Evolutionary conservation across 2,329 filamentous ascomycete genomes (phyloP), one percentile per base, ranked within the genome.

Genomic region (Fusarium sp.): DNA sequence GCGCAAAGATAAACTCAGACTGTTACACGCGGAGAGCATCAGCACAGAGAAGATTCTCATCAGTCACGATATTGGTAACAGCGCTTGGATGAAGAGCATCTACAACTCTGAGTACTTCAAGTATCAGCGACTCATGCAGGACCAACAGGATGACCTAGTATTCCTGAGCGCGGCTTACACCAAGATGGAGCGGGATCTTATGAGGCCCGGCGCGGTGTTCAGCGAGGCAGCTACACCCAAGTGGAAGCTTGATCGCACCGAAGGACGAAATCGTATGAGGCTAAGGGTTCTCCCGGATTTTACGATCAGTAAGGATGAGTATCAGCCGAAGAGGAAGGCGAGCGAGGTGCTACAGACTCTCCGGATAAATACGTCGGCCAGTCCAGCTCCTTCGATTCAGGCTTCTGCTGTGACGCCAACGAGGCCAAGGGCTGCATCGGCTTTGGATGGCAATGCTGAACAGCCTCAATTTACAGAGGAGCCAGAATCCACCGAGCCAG

Each of bases 221-320:
- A 91, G 92, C 58, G 89, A 92, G 42, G 85, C 88, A 0, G 85
- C 87, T 6, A 81, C 88, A 4, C 86, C 87, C 1, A 97, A 93
- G 81, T 99, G 96, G 96, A 95, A 96, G 77, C 89, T 99, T 20
- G 96, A 99, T 80, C 92, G 97, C 77, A 98, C 96, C 0, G 96
- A 99, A 84, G 96, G 96, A 17, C 92, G 95, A 17, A 98, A 98
- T 81, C 92, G 97, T 24, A 98, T 98, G 94, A 91, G 97, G 22
- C 87, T 98, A 77, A 91, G 96, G 35, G 89, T 98, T 57, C 87
- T 98, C 3, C 93, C 95, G 2, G 95, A 98, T 79, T 90, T 90
- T 64, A 89, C 89, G 1, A 86, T 88, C 2, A 88, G 90, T 30
- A 88, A 91, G 61, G 91, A 94, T 64, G 90, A 93, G 53, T 97